A percentile compares a stretch with the other conserved stretches of the same genome.
Conservation (phyloP, 2,329 filamentous ascomycete species). For the Byssothecium circinans region DNA sequence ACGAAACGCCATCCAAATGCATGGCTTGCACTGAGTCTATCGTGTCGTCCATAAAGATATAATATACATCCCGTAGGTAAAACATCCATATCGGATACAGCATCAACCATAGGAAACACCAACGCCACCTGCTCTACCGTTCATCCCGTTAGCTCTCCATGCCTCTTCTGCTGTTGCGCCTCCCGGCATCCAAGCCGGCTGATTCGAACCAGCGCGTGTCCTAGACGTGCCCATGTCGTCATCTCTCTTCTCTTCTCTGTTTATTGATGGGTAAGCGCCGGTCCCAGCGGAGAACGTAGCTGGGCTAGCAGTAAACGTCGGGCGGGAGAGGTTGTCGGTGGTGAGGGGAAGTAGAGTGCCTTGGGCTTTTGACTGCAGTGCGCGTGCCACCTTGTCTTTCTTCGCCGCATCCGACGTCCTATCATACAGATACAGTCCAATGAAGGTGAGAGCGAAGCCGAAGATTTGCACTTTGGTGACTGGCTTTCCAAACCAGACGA, state of each 20-base stretch:
- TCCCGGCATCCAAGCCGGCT: conserved; percentile 66
- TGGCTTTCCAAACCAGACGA: conserved; percentile 92
- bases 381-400: conserved; percentile 75
- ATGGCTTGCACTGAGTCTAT: conserved; percentile 4
- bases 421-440: conserved; percentile 94
- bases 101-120: conserved; percentile 25
- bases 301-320: conserved; percentile 44
- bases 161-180: conserved; percentile 86
- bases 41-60: conserved; percentile 1
- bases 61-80: conserved; percentile 1
- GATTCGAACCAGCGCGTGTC: conserved; percentile 43
- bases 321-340: conserved; percentile 32
- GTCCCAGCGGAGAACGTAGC: conserved; percentile 41
- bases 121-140: conserved; percentile 24
- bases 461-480: conserved; percentile 81
- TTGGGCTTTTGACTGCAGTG: conserved; percentile 63
- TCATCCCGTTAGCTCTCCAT: conserved; percentile 56
- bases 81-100: not conserved
- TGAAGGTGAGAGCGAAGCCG: conserved; percentile 85
- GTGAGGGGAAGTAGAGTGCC: conserved; percentile 69
- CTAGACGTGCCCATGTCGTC: conserved; percentile 54
- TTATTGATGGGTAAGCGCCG: conserved; percentile 33
- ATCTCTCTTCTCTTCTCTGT: conserved; percentile 58
- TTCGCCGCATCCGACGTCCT: conserved; percentile 86
- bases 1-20: conserved; percentile 9